Conservation (phyloP, 2,329 filamentous ascomycete species). For the Fonsecaea erecta region DNA sequence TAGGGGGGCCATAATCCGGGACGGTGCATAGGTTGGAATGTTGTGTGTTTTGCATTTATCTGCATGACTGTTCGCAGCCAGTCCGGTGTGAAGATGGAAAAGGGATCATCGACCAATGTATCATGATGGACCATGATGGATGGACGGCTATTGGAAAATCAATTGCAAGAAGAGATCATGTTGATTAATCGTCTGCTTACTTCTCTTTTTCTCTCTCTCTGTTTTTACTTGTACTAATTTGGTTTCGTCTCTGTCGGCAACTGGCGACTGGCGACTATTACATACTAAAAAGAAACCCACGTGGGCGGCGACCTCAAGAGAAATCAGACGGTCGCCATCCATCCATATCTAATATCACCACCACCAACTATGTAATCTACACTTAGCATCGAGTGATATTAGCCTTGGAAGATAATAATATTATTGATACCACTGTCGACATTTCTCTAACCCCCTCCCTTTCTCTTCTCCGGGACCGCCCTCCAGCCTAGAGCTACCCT, state of each 20-base stretch:
- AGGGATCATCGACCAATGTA: slow-evolving; percentile 8
- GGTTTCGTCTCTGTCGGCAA: neutral
- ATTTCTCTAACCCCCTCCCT: neutral
- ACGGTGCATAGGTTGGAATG: neutral
- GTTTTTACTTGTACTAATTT: neutral
- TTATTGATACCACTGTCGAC: neutral
- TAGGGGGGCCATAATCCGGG: neutral
- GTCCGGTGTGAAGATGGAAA: slow-evolving; percentile 1
- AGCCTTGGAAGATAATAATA: neutral
- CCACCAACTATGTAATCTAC: too few relatives aligned
- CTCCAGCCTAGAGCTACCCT: neutral
- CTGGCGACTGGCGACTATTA: neutral
- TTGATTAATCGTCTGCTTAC: neutral
- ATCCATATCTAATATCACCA: too few relatives aligned
- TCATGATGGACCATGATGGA: too few relatives aligned
- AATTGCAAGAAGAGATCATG: neutral
- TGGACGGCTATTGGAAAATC: slow-evolving; percentile 14
- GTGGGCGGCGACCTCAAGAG: neutral
- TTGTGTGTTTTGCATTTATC: slow-evolving; percentile 1
- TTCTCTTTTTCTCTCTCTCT: neutral
- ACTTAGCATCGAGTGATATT: neutral
- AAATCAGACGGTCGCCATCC: too few relatives aligned
- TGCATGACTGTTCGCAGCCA: slow-evolving; percentile 17
- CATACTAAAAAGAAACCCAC: too few relatives aligned
- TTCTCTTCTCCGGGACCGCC: neutral